Evolutionary conservation across 2,329 filamentous ascomycete genomes (phyloP).

Genomic region (Cladosporium velox): DNA sequence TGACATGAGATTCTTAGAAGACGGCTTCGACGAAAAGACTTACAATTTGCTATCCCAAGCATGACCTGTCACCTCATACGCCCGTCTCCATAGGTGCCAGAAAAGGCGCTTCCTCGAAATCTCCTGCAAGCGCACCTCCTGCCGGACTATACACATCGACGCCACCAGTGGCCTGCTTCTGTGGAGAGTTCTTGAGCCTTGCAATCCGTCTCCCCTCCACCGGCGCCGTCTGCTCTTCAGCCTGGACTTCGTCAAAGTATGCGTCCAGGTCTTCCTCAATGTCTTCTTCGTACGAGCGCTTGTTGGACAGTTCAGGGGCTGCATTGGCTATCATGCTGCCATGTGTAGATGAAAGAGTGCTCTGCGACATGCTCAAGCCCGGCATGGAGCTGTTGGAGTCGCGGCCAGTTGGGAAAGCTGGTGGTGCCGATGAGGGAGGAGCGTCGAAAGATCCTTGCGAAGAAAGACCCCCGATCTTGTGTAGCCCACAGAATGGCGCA

Average conservation of each 20-base stretch:
- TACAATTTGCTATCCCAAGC: neutral
- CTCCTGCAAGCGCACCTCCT: conserved; percentile 37
- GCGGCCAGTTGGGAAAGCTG: conserved; percentile 22
- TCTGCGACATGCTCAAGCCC: conserved; percentile 39
- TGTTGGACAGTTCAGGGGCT: conserved; percentile 26
- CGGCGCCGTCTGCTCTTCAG: conserved; percentile 17
- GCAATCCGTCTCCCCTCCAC: conserved; percentile 27
- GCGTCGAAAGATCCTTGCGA: conserved; percentile 51
- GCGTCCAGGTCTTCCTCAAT: conserved; percentile 40
- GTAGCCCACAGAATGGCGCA: conserved; percentile 76
- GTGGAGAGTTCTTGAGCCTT: conserved; percentile 34
- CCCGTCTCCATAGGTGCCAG: conserved; percentile 36
- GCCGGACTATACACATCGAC: conserved; percentile 31
- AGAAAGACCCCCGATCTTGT: conserved; percentile 70
- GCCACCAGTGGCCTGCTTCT: conserved; percentile 40
- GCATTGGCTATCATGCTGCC: conserved; percentile 37
- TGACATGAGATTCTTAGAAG: no score
- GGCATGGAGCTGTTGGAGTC: conserved; percentile 31
- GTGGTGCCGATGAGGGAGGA: conserved; percentile 32
- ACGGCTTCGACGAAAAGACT: neutral
- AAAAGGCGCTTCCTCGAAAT: conserved; percentile 72
- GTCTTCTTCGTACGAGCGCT: conserved; percentile 40
- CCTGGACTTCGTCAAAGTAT: conserved; percentile 34
- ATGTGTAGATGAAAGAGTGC: conserved; percentile 42
- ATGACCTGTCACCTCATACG: neutral